These are phyloP conservation scores for Syzygium aqueum DNA, from an alignment of 345 rosid species.

Conservation along the genomic window DNA sequence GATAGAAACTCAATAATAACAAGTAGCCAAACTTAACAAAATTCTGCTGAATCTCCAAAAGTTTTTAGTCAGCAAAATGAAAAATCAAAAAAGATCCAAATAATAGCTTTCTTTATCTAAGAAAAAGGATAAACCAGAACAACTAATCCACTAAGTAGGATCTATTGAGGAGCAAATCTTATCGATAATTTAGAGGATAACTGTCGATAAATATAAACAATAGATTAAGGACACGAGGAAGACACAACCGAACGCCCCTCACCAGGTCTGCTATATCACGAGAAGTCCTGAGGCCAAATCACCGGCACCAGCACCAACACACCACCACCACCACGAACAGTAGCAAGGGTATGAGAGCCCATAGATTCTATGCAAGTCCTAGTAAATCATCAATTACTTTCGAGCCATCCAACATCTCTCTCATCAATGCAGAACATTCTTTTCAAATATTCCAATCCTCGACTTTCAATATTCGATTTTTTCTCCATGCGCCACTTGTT, in stretches of 20 bases:
- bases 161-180: neutral
- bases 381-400: neutral
- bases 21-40: neutral
- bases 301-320: slow-evolving; percentile 22
- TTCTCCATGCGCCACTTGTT: neutral
- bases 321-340: slow-evolving; percentile 19
- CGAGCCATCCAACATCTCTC: neutral
- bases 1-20: neutral
- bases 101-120: neutral
- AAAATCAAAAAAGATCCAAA: neutral
- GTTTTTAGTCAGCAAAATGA: neutral
- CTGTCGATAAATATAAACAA: slow-evolving; percentile 4
- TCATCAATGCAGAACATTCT: neutral
- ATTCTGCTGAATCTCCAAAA: neutral
- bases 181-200: neutral
- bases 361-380: neutral
- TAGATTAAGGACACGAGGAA: slow-evolving; percentile 17
- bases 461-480: neutral
- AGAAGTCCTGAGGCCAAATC: slow-evolving; percentile 9
- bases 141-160: neutral
- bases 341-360: slow-evolving; percentile 18
- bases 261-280: slow-evolving; percentile 28
- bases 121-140: neutral
- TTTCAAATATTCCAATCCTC: neutral
- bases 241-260: slow-evolving; percentile 39